A percentile compares a stretch with the other conserved stretches of the same genome.
These are phyloP conservation scores for Nitzschia sp. DNA, from an alignment of 108 stramenopile genomes.

Conservation along the genomic window DNA sequence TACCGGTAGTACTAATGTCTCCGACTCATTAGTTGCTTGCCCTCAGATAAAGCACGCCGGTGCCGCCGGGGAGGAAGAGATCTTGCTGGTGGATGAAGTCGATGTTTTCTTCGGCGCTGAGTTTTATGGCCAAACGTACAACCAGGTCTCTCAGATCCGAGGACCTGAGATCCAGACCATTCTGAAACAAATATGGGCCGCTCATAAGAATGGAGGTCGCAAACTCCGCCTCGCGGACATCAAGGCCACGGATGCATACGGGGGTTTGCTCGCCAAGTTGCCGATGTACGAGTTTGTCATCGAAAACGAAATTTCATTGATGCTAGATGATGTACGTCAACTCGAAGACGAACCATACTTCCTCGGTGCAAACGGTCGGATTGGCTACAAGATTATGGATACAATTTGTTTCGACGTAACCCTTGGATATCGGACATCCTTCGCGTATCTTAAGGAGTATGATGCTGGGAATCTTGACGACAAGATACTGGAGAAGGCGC, in stretches of 20 bases:
- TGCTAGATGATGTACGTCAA: slow-evolving; percentile 55
- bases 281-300: slow-evolving; percentile 42
- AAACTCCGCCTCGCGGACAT: slow-evolving; percentile 44
- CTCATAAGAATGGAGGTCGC: slow-evolving; percentile 28
- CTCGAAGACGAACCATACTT: slow-evolving; percentile 56
- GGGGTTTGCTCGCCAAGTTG: slow-evolving; percentile 36
- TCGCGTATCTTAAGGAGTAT: slow-evolving; percentile 62
- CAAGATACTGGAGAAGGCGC: slow-evolving; percentile 26
- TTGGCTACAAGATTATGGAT: slow-evolving; percentile 72
- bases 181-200: slow-evolving; percentile 50
- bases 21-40: neutral
- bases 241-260: slow-evolving; percentile 41
- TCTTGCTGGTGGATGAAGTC: slow-evolving; percentile 64
- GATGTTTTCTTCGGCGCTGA: slow-evolving; percentile 71
- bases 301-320: slow-evolving; percentile 59
- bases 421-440: slow-evolving; percentile 59
- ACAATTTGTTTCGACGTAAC: slow-evolving; percentile 54
- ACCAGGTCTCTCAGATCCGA: slow-evolving; percentile 50
- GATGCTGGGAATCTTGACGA: slow-evolving; percentile 42
- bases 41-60: too few species aligned
- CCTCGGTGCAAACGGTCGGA: slow-evolving; percentile 44
- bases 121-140: slow-evolving; percentile 72
- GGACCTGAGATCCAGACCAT: slow-evolving; percentile 52
- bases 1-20: neutral
- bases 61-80: slow-evolving; percentile 27